Base-by-base conservation (phyloP, 1,284 basidiomycete species). In the Microstroma glucosiphilum region DNA sequence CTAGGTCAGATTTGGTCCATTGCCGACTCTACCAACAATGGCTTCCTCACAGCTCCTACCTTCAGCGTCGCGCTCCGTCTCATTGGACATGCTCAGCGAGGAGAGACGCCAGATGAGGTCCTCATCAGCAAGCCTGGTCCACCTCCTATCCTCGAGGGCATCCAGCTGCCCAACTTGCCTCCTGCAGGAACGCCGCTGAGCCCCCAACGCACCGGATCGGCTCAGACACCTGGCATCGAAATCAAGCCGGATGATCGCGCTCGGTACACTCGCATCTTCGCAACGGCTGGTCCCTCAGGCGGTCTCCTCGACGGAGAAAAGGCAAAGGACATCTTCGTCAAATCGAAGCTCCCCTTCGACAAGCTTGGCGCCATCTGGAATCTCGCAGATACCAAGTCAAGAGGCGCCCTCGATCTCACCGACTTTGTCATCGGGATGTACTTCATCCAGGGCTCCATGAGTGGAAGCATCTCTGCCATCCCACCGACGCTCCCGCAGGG, bases 351-450 rank as follows among this genome's bases (percentile, higher is more conserved):
- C 46, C 84, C 88, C 1, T 88, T 90, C 70, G 92, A 96, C 61
- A 90, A 89, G 75, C 85, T 99, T 30, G 88, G 90, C 46, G 89
- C 91, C 78, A 96, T 98, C 81, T 99, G 96, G 94, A 89, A 86
- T 69, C 85, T 99, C 41, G 90, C 94, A 19, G 96, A 99, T 80
- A 94, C 92, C 0, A 90, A 93, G 80, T 86, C 89, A 69, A 86
- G 96, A 64, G 96, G 96, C 48, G 83, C 85, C 2, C 86, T 99
- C 64, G 96, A 98, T 78, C 83, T 87, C 23, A 85, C 89, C 51
- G 96, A 99, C 81, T 99, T 98, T 78, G 89, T 89, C 68, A 87
- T 99, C 75, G 96, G 90, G 58, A 96, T 99, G 96, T 76, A 81
- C 64, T 85, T 93, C 75, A 94, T 97, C 70, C 93, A 96, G 80